Conservation (phyloP, 1,284 basidiomycete genomes). For the Apiotrichum siamense region DNA sequence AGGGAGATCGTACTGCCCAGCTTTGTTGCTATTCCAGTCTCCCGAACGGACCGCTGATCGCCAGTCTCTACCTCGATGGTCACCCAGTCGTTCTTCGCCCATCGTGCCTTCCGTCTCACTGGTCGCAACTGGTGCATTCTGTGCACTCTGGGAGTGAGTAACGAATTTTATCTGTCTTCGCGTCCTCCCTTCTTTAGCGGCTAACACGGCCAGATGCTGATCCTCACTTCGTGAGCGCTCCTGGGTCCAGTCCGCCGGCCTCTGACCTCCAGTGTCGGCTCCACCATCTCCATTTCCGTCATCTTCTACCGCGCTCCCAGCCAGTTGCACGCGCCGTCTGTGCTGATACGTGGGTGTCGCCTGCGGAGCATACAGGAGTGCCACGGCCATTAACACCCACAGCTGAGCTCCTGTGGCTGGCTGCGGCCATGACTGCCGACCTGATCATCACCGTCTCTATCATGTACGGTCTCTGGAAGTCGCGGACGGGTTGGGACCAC, state of each 20-base stretch:
- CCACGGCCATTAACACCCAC: not conserved
- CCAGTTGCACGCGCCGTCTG: not conserved
- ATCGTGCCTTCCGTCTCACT: conserved; percentile 28
- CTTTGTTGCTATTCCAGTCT: not conserved
- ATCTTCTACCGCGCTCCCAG: not conserved
- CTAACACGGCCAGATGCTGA: not conserved
- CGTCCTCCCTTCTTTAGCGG: not conserved
- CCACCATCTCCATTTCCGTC: not conserved
- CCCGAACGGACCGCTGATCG: conserved; percentile 11
- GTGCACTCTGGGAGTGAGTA: conserved; percentile 18
- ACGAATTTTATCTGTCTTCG: not conserved
- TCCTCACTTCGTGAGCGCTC: not conserved
- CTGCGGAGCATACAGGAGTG: too few relatives aligned
- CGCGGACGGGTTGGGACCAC: conserved; percentile 29
- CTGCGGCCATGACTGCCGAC: conserved; percentile 23
- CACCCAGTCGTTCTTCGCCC: conserved; percentile 31
- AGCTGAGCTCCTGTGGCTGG: conserved; percentile 11
- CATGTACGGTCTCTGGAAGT: conserved; percentile 21
- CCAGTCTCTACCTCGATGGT: conserved; percentile 13
- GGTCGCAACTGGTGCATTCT: conserved; percentile 23
- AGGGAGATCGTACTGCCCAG: not conserved
- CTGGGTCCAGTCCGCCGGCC: too few relatives aligned
- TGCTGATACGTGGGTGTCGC: not conserved
- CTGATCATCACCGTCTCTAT: conserved; percentile 27
- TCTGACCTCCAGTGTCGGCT: not conserved